A percentile compares a stretch with the other conserved stretches of the same genome.
Evolutionary conservation across 73 alveolate species (phyloP).

Genomic region (Paraurostyla sp.): DNA sequence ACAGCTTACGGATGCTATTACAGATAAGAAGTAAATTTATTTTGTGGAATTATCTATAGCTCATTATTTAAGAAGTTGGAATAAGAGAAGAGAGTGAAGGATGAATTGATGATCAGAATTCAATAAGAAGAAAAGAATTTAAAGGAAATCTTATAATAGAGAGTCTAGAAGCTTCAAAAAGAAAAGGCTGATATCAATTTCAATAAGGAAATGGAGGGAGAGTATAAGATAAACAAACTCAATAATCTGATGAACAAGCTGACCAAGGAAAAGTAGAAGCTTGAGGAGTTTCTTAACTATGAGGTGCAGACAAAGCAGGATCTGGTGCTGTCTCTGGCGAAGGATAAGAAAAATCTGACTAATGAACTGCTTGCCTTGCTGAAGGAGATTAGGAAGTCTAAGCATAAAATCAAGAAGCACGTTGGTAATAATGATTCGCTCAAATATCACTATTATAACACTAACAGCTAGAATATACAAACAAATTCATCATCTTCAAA

Average conservation of each 20-base stretch:
- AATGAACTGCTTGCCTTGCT: conserved; percentile 41
- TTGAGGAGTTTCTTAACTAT: conserved; percentile 28
- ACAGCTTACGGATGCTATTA: conserved; percentile 60
- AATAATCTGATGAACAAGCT: conserved; percentile 21
- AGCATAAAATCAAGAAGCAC: conserved; percentile 66
- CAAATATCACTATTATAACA: not conserved
- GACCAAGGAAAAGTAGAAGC: conserved; percentile 40
- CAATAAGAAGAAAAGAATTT: conserved; percentile 55
- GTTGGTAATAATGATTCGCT: not conserved
- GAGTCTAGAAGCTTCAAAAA: conserved; percentile 45
- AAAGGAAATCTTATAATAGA: conserved; percentile 14
- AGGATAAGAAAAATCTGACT: conserved; percentile 62
- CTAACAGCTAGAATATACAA: conserved; percentile 1
- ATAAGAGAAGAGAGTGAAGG: conserved; percentile 43
- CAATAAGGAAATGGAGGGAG: conserved; percentile 59
- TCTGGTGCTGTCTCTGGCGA: conserved; percentile 60
- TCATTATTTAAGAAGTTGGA: conserved; percentile 33
- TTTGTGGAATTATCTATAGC: not conserved
- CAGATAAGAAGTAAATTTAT: conserved; percentile 40
- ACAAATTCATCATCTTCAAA: conserved; percentile 14
- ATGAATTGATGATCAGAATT: conserved; percentile 42
- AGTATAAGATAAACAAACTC: conserved; percentile 57
- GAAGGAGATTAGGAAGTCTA: conserved; percentile 52
- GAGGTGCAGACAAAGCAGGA: conserved; percentile 65
- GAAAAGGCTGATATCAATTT: conserved; percentile 49